Percentiles rank a stretch among this genome's conserved stretches.
phyloP scores from a whole-genome alignment of 208 protist species.

The Leishmania arabica region DNA sequence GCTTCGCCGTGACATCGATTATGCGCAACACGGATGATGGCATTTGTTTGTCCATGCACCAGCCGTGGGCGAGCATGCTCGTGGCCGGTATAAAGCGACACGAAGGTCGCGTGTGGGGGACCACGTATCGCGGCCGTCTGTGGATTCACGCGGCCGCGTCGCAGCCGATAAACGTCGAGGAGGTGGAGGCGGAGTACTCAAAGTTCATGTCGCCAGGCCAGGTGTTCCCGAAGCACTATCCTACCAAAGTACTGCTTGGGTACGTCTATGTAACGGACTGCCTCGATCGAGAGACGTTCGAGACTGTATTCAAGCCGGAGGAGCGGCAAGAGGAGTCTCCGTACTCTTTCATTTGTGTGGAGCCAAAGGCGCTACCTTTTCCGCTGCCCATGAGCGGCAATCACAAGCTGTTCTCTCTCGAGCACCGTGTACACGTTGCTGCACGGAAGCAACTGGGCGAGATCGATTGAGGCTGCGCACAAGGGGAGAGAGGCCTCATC shows the following conservation, averaged over 20 bases:
- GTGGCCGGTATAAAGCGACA: slow-evolving; percentile 92
- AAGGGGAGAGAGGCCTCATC: not conserved
- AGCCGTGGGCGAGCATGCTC: slow-evolving; percentile 92
- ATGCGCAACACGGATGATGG: slow-evolving; percentile 84
- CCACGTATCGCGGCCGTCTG: slow-evolving; percentile 85
- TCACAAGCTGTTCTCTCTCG: slow-evolving; percentile 91
- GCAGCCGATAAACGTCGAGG: slow-evolving; percentile 64
- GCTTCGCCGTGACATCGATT: slow-evolving; percentile 46
- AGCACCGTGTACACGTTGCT: slow-evolving; percentile 68
- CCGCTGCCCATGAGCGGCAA: slow-evolving; percentile 89
- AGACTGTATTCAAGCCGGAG: slow-evolving; percentile 45
- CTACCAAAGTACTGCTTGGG: slow-evolving; percentile 86
- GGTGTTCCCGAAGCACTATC: slow-evolving; percentile 88
- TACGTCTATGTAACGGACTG: slow-evolving; percentile 89
- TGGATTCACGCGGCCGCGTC: slow-evolving; percentile 91
- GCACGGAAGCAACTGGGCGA: slow-evolving; percentile 84
- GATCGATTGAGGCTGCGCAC: slow-evolving; percentile 12
- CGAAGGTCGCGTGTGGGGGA: slow-evolving; percentile 88
- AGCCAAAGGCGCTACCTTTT: slow-evolving; percentile 73
- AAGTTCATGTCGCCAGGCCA: slow-evolving; percentile 51
- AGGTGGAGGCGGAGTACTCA: slow-evolving; percentile 75
- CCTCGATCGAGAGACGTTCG: slow-evolving; percentile 68
- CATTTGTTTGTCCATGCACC: slow-evolving; percentile 93
- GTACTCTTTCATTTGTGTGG: slow-evolving; percentile 88
- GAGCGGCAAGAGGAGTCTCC: slow-evolving; percentile 83